A percentile compares a stretch with the other conserved stretches of the same genome.
These are phyloP conservation scores for Debaryomyces subglobosus DNA, from an alignment of 1,139 yeast species.

Conservation along the genomic window DNA sequence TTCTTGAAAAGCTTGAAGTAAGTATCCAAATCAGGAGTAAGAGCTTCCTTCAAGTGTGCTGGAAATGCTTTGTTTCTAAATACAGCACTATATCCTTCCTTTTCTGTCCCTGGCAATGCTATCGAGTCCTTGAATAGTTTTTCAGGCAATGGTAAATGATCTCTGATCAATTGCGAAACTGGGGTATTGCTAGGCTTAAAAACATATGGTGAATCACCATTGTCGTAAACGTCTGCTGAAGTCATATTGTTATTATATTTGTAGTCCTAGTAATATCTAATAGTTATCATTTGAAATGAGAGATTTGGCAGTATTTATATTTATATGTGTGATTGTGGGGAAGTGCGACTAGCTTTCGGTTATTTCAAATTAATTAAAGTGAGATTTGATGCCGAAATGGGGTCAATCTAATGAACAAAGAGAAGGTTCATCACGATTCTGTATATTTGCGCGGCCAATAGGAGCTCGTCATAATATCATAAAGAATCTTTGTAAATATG, in stretches of 20 bases:
- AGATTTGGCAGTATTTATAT: neutral
- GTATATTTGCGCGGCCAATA: neutral
- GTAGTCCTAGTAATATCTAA: neutral
- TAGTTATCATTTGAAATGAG: neutral
- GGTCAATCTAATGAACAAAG: neutral
- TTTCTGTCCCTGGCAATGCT: constrained; percentile 33
- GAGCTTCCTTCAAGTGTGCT: constrained; percentile 23
- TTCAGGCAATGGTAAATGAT: constrained; percentile 29
- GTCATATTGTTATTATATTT: constrained; percentile 11
- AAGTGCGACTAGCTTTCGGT: constrained; percentile 3
- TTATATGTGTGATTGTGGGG: neutral
- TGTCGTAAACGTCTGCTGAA: constrained; percentile 10
- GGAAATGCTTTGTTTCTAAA: constrained; percentile 35
- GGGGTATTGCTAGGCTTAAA: constrained; percentile 20
- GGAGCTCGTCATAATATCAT: neutral
- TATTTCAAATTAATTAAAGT: neutral
- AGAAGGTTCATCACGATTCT: neutral
- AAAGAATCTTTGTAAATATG: neutral
- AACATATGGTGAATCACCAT: constrained; percentile 22
- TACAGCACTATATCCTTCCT: constrained; percentile 34
- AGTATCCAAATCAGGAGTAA: constrained; percentile 32
- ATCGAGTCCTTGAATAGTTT: constrained; percentile 20
- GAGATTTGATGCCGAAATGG: constrained; percentile 1
- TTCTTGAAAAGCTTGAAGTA: constrained; percentile 28
- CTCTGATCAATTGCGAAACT: constrained; percentile 13